A percentile compares a stretch with the other conserved stretches of the same genome.
These are phyloP conservation scores for Clonostachys rosea DNA, from an alignment of 2,329 filamentous ascomycete genomes.

Conservation along the genomic window DNA sequence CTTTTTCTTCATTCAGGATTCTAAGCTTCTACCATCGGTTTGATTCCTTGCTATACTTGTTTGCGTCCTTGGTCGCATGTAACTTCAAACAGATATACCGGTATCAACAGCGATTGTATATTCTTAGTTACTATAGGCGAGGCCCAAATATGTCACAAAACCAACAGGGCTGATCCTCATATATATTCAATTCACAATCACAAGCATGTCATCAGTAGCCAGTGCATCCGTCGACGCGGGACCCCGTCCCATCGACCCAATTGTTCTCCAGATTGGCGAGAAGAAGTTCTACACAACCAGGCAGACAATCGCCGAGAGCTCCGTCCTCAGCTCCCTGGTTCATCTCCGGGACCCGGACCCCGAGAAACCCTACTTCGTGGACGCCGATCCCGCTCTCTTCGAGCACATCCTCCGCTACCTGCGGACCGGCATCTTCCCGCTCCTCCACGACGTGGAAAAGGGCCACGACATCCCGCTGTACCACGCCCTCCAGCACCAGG, in stretches of 20 bases:
- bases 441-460: constrained; percentile 19
- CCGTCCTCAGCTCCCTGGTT: constrained; percentile 2
- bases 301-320: constrained; percentile 6
- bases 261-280: constrained; percentile 9
- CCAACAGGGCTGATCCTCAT: too few relatives aligned
- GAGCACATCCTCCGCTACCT: constrained; percentile 25
- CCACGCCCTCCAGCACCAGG: constrained; percentile 20
- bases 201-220: too few relatives aligned
- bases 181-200: too few relatives aligned
- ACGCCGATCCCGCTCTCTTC: constrained; percentile 27
- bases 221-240: too few relatives aligned
- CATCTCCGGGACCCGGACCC: constrained; percentile 3
- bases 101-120: too few relatives aligned
- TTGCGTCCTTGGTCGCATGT: too few relatives aligned
- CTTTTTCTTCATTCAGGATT: too few relatives aligned
- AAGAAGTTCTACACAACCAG: constrained; percentile 9
- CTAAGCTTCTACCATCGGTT: too few relatives aligned
- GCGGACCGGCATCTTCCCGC: constrained; percentile 20
- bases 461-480: constrained; percentile 28
- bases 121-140: too few relatives aligned
- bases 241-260: not conserved
- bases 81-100: too few relatives aligned
- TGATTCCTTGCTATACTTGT: too few relatives aligned
- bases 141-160: too few relatives aligned
- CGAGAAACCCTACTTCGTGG: constrained; percentile 23